Percentiles rank a stretch among this genome's conserved stretches.
These are phyloP conservation scores for Rhizomucor miehei DNA, from an alignment of 371 early-diverging fungal species.

Conservation along the genomic window DNA sequence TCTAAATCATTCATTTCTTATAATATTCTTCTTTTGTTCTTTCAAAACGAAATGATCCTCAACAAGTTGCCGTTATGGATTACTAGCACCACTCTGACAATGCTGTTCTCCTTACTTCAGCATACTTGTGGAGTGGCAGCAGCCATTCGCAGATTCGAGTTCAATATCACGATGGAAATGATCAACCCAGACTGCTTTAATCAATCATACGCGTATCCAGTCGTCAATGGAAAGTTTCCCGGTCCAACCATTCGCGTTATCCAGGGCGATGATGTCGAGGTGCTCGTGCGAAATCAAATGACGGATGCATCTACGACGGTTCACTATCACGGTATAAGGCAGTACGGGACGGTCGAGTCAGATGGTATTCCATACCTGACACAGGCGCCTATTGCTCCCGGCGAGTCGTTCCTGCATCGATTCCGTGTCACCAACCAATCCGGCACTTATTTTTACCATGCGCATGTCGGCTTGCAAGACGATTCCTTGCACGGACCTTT, in stretches of 20 bases:
- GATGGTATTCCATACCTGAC: constrained; percentile 61
- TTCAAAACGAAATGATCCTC: too few relatives aligned
- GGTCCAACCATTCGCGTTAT: constrained; percentile 40
- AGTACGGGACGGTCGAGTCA: constrained; percentile 26
- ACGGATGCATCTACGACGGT: constrained; percentile 14
- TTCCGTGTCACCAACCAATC: constrained; percentile 36
- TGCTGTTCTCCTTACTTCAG: too few relatives aligned
- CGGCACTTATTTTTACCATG: constrained; percentile 56
- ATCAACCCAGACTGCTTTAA: constrained; percentile 4
- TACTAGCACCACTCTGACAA: too few relatives aligned
- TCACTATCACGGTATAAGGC: constrained; percentile 44
- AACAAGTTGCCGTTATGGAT: too few relatives aligned
- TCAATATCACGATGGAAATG: neutral
- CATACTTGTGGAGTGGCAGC: neutral
- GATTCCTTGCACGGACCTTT: constrained; percentile 44
- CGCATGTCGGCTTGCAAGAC: constrained; percentile 39
- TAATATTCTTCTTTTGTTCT: too few relatives aligned
- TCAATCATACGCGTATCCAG: constrained; percentile 13
- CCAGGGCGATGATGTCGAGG: constrained; percentile 30
- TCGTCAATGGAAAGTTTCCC: constrained; percentile 46
- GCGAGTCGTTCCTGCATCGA: constrained; percentile 45
- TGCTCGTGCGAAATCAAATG: constrained; percentile 36
- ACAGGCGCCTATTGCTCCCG: constrained; percentile 51
- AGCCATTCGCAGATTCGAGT: neutral
- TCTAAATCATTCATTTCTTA: too few relatives aligned